phyloP scores from a whole-genome alignment of 1,139 yeast genomes.

The Debaryomyces udenii region DNA sequence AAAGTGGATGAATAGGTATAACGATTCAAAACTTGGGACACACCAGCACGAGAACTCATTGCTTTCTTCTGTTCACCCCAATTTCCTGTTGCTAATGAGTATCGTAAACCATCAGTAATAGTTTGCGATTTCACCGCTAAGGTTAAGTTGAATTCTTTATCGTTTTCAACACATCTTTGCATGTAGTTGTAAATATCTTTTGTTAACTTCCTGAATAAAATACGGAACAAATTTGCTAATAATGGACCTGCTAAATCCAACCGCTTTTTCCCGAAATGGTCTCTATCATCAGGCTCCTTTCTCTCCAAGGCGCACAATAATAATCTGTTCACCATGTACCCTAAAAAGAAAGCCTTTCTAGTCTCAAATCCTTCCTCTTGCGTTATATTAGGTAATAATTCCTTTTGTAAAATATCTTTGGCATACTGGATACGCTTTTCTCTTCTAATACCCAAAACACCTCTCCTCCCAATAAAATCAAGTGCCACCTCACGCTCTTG shows the following conservation, averaged over 20 bases:
- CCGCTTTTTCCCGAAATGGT: slow-evolving; percentile 98
- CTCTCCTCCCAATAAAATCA: slow-evolving; percentile 98
- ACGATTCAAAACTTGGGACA: slow-evolving; percentile 96
- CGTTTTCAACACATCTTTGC: slow-evolving; percentile 99
- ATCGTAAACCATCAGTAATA: slow-evolving; percentile 94
- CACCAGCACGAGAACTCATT: slow-evolving; percentile 99
- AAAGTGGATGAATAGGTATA: slow-evolving; percentile 96
- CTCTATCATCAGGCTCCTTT: slow-evolving; percentile 98
- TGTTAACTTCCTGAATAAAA: slow-evolving; percentile 89
- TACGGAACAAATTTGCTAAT: slow-evolving; percentile 91
- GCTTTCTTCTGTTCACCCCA: slow-evolving; percentile 99
- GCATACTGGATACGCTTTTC: slow-evolving; percentile 99
- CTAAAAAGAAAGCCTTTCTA: slow-evolving; percentile 94
- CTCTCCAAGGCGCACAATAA: slow-evolving; percentile 94
- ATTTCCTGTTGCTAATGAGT: slow-evolving; percentile 98
- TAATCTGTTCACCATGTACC: slow-evolving; percentile 96
- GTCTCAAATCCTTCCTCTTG: slow-evolving; percentile 97
- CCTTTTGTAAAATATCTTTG: slow-evolving; percentile 93
- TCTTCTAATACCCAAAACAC: slow-evolving; percentile 90
- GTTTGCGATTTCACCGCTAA: slow-evolving; percentile 97
- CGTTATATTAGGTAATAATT: slow-evolving; percentile 93
- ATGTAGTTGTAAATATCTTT: slow-evolving; percentile 95
- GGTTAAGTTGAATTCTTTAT: slow-evolving; percentile 93
- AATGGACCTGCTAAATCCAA: slow-evolving; percentile 98
- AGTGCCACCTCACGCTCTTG: slow-evolving; percentile 98